Conservation (phyloP, 2,329 filamentous ascomycete species). For the Ascochyta koolunga region DNA sequence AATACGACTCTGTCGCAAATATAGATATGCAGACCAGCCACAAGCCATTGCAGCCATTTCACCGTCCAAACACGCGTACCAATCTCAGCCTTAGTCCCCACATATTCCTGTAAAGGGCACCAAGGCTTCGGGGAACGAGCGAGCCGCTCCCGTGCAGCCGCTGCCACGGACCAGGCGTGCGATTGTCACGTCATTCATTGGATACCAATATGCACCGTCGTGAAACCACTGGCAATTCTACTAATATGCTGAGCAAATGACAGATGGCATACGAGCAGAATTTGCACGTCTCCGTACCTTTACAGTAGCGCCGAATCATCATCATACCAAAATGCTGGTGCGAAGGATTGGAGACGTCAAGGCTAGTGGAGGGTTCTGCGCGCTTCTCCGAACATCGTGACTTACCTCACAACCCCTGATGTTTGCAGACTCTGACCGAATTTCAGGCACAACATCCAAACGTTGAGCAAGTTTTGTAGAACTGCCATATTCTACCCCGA, state of each 20-base stretch:
- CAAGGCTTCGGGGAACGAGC: conserved; percentile 1
- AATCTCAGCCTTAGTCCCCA: conserved; percentile 4
- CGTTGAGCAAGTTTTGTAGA: neutral
- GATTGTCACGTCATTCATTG: conserved; percentile 5
- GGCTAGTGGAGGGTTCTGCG: conserved; percentile 2
- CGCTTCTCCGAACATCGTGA: conserved; percentile 9
- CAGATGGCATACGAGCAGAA: conserved; percentile 3
- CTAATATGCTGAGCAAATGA: conserved; percentile 2
- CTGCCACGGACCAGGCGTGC: conserved; percentile 2
- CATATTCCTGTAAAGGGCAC: neutral
- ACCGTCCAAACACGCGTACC: conserved; percentile 2
- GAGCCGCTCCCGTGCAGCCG: conserved; percentile 17
- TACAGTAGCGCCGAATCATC: conserved; percentile 1
- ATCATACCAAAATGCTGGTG: neutral
- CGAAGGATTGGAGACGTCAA: conserved; percentile 3
- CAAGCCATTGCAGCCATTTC: conserved; percentile 2
- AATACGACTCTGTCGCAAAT: conserved; percentile 8
- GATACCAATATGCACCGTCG: conserved; percentile 1
- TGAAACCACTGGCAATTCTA: conserved; percentile 4
- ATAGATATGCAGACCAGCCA: neutral
- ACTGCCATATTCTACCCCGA: neutral
- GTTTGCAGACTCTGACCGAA: too few relatives aligned
- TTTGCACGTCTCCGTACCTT: conserved; percentile 9
- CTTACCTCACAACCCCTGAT: neutral
- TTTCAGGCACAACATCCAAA: neutral